phyloP scores from a whole-genome alignment of 768 basidiomycete species.

The Kwoniella dejecticola region DNA sequence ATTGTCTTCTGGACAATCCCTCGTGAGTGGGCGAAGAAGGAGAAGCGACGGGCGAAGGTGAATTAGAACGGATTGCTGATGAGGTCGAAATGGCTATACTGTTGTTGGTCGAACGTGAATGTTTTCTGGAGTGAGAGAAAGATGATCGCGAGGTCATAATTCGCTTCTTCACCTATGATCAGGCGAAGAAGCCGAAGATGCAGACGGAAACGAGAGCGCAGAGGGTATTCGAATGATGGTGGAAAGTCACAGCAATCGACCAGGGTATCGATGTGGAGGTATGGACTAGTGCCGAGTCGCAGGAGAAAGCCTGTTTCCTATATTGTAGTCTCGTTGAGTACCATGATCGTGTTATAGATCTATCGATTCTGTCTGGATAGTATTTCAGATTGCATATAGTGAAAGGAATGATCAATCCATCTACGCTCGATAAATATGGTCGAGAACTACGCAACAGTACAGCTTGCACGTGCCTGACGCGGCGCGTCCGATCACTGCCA shows the following conservation, averaged over 20 bases:
- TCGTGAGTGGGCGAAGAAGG: slow-evolving; percentile 38
- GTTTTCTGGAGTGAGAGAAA: neutral
- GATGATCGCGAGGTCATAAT: slow-evolving; percentile 2
- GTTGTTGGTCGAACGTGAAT: slow-evolving; percentile 12
- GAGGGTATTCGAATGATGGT: too few species aligned
- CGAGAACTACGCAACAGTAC: neutral
- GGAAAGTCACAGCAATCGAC: too few species aligned
- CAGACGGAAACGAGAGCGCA: too few species aligned
- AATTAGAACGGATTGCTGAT: slow-evolving; percentile 16
- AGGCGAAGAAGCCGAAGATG: neutral
- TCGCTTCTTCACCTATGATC: neutral
- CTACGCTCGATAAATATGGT: too few species aligned
- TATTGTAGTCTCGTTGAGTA: too few species aligned
- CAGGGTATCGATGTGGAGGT: too few species aligned
- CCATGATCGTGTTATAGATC: too few species aligned
- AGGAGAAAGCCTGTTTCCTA: too few species aligned
- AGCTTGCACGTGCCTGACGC: slow-evolving; percentile 16
- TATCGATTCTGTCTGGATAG: too few species aligned
- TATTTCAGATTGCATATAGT: too few species aligned
- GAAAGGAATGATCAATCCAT: too few species aligned
- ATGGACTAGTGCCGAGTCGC: too few species aligned
- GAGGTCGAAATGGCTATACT: slow-evolving; percentile 32
- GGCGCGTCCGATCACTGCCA: slow-evolving; percentile 2
- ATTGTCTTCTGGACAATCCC: slow-evolving; percentile 35
- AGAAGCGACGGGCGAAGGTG: slow-evolving; percentile 36